A percentile compares a stretch with the other conserved stretches of the same genome.
Conservation (phyloP, 2,329 filamentous ascomycete species). For the Diaporthe citrichinensis region DNA sequence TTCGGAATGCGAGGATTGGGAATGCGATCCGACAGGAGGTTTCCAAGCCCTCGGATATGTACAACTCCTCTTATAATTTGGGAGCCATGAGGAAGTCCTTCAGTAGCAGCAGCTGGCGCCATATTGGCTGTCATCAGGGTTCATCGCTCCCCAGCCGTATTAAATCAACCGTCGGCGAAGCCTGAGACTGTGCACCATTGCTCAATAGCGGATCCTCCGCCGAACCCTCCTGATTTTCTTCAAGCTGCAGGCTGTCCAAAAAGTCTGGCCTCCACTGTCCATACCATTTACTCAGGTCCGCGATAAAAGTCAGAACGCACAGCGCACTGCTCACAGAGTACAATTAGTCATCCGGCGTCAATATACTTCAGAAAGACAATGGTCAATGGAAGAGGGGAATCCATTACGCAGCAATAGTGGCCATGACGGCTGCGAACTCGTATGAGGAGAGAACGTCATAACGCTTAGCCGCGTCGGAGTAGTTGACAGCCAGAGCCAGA, state of each 20-base stretch:
- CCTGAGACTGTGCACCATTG: background rate
- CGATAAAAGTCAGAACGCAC: background rate
- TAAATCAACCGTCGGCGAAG: background rate
- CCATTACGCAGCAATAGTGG: background rate
- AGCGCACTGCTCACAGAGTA: background rate
- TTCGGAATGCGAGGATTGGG: background rate
- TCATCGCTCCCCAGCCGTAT: background rate
- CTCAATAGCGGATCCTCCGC: background rate
- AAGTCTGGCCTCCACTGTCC: background rate
- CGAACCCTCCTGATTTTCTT: background rate
- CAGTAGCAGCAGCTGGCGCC: no score
- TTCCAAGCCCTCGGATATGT: background rate
- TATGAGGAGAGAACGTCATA: background rate
- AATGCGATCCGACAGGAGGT: background rate
- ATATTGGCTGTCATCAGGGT: no score
- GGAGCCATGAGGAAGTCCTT: background rate
- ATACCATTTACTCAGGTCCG: background rate
- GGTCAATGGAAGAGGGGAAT: no score
- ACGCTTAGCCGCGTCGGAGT: background rate
- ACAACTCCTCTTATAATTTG: background rate
- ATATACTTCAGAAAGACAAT: no score
- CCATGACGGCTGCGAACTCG: background rate
- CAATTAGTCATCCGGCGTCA: background rate
- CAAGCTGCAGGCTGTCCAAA: background rate
- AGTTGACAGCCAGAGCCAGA: slow-evolving; percentile 8